These are phyloP conservation scores for Fraxinus albicans DNA, from an alignment of 305 asterid genomes.

Conservation along the genomic window DNA sequence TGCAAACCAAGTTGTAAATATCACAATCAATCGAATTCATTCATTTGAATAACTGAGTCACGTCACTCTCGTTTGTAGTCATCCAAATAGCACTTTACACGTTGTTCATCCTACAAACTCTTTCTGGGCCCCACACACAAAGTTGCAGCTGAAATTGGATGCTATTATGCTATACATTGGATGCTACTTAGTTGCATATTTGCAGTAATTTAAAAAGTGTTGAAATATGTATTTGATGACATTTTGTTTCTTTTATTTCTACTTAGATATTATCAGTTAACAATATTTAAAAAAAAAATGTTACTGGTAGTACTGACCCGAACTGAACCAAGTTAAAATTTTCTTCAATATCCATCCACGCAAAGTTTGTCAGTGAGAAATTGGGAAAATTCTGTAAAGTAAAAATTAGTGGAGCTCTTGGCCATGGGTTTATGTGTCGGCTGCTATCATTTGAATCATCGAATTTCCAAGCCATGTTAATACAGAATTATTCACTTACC, in stretches of 20 bases:
- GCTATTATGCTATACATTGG: neutral
- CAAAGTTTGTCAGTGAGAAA: neutral
- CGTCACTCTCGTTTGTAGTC: neutral
- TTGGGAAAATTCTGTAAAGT: neutral
- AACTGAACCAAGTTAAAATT: neutral
- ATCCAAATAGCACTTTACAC: neutral
- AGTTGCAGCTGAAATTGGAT: neutral
- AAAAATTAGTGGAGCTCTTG: neutral
- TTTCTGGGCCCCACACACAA: neutral
- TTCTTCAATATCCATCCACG: neutral
- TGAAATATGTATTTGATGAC: neutral
- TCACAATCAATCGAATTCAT: neutral
- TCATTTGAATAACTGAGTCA: too few relatives aligned
- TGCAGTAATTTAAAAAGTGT: neutral
- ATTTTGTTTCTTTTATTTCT: too few relatives aligned
- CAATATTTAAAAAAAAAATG: too few relatives aligned
- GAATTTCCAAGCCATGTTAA: neutral
- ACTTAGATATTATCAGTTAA: neutral
- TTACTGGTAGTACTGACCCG: too few relatives aligned
- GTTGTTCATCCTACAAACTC: neutral
- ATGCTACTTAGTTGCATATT: neutral
- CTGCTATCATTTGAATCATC: neutral
- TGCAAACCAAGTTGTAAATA: neutral
- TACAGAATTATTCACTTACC: too few relatives aligned
- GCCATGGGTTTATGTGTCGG: neutral